Conservation (phyloP, 1,284 basidiomycete genomes). For the Polyporus tsugae region DNA sequence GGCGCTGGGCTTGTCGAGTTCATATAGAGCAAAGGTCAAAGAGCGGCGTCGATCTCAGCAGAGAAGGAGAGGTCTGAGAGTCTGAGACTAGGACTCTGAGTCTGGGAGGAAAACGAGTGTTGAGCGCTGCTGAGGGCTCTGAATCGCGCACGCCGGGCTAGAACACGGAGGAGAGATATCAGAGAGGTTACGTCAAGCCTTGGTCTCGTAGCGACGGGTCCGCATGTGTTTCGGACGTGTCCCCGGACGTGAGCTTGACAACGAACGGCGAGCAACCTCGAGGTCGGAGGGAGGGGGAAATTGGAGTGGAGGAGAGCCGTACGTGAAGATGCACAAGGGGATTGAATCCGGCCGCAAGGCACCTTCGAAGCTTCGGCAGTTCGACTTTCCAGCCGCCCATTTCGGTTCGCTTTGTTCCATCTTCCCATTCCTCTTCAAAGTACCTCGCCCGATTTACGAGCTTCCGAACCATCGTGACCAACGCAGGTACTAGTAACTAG, state of each 20-base stretch:
- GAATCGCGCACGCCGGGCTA: neutral
- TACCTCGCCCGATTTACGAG: neutral
- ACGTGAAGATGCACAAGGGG: neutral
- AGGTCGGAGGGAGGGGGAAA: slow-evolving; percentile 1
- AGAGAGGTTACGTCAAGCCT: slow-evolving; percentile 5
- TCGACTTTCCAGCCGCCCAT: slow-evolving; percentile 1
- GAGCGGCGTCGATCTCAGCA: neutral
- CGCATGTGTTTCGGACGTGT: slow-evolving; percentile 19
- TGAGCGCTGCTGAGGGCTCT: neutral
- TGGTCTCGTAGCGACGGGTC: slow-evolving; percentile 8
- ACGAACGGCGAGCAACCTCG: slow-evolving; percentile 13
- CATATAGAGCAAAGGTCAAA: slow-evolving; percentile 13
- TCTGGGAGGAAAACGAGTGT: slow-evolving; percentile 6
- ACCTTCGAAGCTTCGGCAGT: too few relatives aligned
- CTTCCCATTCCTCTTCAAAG: slow-evolving; percentile 5
- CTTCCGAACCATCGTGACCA: too few relatives aligned
- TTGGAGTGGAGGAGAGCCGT: neutral
- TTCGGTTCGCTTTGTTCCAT: slow-evolving; percentile 4
- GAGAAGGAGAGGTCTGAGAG: slow-evolving; percentile 14
- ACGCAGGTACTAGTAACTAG: too few relatives aligned
- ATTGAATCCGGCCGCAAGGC: too few relatives aligned
- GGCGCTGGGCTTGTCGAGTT: slow-evolving; percentile 27
- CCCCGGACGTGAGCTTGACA: neutral
- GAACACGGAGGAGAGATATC: slow-evolving; percentile 11
- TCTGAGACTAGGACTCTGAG: slow-evolving; percentile 4